These are phyloP conservation scores for Sonneratia caseolaris DNA, from an alignment of 345 rosid species.

Conservation along the genomic window DNA sequence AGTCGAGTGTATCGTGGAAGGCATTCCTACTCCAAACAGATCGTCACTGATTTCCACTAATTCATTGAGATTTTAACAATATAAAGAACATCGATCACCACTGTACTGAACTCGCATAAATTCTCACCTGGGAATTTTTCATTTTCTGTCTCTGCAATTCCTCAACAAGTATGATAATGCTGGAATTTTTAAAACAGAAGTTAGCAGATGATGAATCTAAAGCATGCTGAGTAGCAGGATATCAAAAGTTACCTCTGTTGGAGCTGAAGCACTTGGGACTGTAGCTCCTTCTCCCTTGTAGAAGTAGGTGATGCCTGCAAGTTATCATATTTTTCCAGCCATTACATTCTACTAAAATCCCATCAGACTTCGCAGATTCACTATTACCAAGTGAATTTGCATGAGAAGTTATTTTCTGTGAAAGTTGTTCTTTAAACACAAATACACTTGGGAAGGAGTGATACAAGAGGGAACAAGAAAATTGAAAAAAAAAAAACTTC, in stretches of 20 bases:
- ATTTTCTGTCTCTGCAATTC: conserved; percentile 64
- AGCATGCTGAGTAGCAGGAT: not conserved
- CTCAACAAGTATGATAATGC: conserved; percentile 50
- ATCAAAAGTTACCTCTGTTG: conserved; percentile 53
- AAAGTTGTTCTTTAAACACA: not conserved
- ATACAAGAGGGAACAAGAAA: not conserved
- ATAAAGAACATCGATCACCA: not conserved
- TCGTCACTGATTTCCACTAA: not conserved
- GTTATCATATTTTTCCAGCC: conserved; percentile 1
- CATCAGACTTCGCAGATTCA: not conserved
- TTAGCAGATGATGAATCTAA: conserved; percentile 1
- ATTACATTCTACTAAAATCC: not conserved
- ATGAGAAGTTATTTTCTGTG: not conserved
- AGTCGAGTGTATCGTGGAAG: too few relatives aligned
- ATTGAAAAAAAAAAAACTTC: not conserved
- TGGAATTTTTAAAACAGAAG: conserved; percentile 23
- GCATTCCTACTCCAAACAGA: not conserved
- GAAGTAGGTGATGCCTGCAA: conserved; percentile 49
- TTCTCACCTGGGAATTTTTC: conserved; percentile 58
- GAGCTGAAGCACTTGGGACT: conserved; percentile 48
- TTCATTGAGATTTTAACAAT: not conserved
- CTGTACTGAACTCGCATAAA: not conserved
- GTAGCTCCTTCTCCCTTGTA: conserved; percentile 60
- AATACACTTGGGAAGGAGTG: not conserved
- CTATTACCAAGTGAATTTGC: not conserved